These are phyloP conservation scores for Ascochyta rabiei DNA, from an alignment of 2,329 filamentous ascomycete species.

Conservation along the genomic window DNA sequence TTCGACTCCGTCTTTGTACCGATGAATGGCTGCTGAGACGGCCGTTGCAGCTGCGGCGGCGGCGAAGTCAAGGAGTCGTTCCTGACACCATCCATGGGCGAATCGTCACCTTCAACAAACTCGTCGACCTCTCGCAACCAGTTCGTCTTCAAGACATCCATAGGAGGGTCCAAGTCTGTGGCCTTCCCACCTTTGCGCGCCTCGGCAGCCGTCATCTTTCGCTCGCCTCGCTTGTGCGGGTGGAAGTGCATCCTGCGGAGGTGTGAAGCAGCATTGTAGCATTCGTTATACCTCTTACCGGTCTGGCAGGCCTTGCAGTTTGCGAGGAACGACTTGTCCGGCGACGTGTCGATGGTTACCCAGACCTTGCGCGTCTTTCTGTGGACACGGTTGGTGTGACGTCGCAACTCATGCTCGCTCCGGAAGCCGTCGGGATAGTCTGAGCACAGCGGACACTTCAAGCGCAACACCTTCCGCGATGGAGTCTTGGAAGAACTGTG, in stretches of 20 bases:
- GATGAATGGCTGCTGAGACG: conserved; percentile 10
- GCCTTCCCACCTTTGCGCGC: conserved; percentile 66
- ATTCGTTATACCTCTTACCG: conserved; percentile 82
- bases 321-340: conserved; percentile 68
- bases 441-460: conserved; percentile 68
- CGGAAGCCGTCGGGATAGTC: conserved; percentile 81
- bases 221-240: conserved; percentile 61
- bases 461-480: conserved; percentile 41
- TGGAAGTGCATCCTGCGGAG: conserved; percentile 88
- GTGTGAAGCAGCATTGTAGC: conserved; percentile 94
- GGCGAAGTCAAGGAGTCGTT: conserved; percentile 29
- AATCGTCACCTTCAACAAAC: conserved; percentile 38
- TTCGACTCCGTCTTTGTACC: conserved; percentile 34
- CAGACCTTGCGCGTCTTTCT: conserved; percentile 64
- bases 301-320: conserved; percentile 84
- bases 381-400: conserved; percentile 69
- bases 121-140: conserved; percentile 66
- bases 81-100: conserved; percentile 27
- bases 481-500: conserved; percentile 36
- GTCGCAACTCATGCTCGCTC: conserved; percentile 74
- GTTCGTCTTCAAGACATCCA: conserved; percentile 63
- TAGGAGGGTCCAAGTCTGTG: conserved; percentile 60
- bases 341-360: conserved; percentile 67
- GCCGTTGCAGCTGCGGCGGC: conserved; percentile 20
- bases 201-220: conserved; percentile 62